phyloP scores from a whole-genome alignment of 495 filamentous ascomycete genomes.

The Podospora didyma region DNA sequence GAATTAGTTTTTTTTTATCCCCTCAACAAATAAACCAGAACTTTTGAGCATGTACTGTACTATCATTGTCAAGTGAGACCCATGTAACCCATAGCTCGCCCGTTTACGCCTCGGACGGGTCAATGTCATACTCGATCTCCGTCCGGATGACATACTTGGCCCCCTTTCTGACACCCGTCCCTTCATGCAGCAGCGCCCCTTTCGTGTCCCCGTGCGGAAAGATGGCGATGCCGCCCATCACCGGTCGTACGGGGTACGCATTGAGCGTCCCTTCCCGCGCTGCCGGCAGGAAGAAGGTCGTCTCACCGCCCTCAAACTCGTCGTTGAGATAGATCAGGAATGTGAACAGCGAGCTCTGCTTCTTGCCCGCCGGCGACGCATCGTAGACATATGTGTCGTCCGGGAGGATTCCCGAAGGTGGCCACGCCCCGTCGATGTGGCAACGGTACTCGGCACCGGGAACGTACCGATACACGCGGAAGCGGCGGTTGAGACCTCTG shows the following conservation, averaged over 20 bases:
- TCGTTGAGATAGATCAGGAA: slow-evolving; percentile 52
- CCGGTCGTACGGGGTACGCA: slow-evolving; percentile 44
- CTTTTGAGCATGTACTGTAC: too few relatives aligned
- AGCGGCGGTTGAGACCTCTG: slow-evolving; percentile 43
- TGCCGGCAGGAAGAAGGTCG: slow-evolving; percentile 46
- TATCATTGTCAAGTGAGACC: too few relatives aligned
- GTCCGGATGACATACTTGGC: slow-evolving; percentile 48
- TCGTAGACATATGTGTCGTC: slow-evolving; percentile 45
- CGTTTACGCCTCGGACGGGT: slow-evolving; percentile 11
- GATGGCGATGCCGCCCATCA: slow-evolving; percentile 41
- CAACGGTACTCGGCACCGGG: slow-evolving; percentile 47
- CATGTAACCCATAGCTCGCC: too few relatives aligned
- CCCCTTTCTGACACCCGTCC: slow-evolving; percentile 41
- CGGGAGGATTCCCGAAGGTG: slow-evolving; percentile 37
- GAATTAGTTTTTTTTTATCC: too few relatives aligned
- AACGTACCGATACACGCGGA: slow-evolving; percentile 47
- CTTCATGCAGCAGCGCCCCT: slow-evolving; percentile 43
- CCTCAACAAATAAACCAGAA: too few relatives aligned
- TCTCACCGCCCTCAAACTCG: slow-evolving; percentile 49
- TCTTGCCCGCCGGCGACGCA: slow-evolving; percentile 34
- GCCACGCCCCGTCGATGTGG: slow-evolving; percentile 48
- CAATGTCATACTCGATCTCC: slow-evolving; percentile 46
- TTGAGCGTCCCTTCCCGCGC: slow-evolving; percentile 41
- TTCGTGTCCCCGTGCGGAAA: slow-evolving; percentile 47
- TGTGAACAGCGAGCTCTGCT: slow-evolving; percentile 46